Evolutionary conservation across 768 basidiomycete genomes (phyloP).

Genomic region (Termitomyces sp.): DNA sequence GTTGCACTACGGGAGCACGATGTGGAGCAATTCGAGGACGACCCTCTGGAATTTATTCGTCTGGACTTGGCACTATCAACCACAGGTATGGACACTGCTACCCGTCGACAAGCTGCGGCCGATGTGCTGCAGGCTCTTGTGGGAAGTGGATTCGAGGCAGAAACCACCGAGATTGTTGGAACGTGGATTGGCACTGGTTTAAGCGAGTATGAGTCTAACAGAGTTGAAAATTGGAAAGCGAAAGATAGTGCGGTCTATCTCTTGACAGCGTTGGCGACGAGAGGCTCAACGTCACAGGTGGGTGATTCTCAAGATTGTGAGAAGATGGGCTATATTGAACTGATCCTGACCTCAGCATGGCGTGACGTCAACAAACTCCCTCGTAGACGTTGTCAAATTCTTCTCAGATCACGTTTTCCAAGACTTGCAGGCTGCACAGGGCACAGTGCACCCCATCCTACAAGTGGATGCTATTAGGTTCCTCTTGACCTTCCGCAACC

Average conservation of each 20-base stretch:
- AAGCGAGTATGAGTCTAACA: slow-evolving; percentile 58
- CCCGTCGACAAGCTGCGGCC: slow-evolving; percentile 87
- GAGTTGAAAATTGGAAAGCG: slow-evolving; percentile 68
- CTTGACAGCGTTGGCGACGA: slow-evolving; percentile 87
- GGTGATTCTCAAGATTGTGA: slow-evolving; percentile 12
- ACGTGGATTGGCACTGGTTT: slow-evolving; percentile 79
- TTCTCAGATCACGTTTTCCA: slow-evolving; percentile 88
- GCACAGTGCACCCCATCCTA: slow-evolving; percentile 78
- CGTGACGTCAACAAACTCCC: slow-evolving; percentile 86
- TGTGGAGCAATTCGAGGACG: slow-evolving; percentile 94
- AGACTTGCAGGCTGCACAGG: slow-evolving; percentile 69
- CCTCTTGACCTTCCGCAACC: slow-evolving; percentile 92
- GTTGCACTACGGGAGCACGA: slow-evolving; percentile 84
- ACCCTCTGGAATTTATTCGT: slow-evolving; percentile 91
- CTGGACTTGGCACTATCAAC: slow-evolving; percentile 71
- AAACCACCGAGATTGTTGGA: slow-evolving; percentile 84
- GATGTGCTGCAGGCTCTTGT: slow-evolving; percentile 95
- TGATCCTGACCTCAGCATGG: slow-evolving; percentile 55
- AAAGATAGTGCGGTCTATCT: slow-evolving; percentile 94
- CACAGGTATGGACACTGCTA: slow-evolving; percentile 65
- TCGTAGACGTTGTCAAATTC: slow-evolving; percentile 93
- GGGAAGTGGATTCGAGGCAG: slow-evolving; percentile 68
- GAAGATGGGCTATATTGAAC: background rate
- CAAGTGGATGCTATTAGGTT: slow-evolving; percentile 97
- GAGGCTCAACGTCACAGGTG: slow-evolving; percentile 82